Percentiles rank a stretch among this genome's conserved stretches.
Conservation (phyloP, 495 filamentous ascomycete genomes). For the Neurospora tetrasperma region DNA sequence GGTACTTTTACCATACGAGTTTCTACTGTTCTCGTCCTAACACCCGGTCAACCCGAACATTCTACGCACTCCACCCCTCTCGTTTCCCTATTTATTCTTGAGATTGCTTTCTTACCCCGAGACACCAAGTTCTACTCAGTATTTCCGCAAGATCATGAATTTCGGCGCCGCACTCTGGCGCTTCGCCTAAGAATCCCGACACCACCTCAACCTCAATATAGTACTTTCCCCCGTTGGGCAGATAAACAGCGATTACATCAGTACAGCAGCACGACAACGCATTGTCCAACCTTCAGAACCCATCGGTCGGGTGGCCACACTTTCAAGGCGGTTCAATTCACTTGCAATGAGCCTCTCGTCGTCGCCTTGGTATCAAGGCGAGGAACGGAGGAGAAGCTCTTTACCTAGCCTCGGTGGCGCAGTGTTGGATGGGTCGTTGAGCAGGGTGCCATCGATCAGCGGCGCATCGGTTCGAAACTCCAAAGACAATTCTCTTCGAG, state of each 20-base stretch:
- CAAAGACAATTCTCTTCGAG: background rate
- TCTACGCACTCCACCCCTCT: background rate
- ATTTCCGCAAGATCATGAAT: background rate
- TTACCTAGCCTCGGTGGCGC: background rate
- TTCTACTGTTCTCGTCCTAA: background rate
- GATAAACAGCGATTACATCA: background rate
- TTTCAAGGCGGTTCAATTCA: background rate
- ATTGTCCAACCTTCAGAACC: background rate
- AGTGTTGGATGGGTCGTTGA: constrained; percentile 6
- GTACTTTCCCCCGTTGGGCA: background rate
- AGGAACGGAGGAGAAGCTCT: background rate
- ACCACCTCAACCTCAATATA: background rate
- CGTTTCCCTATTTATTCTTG: background rate
- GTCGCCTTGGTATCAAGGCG: background rate
- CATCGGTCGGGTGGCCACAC: background rate
- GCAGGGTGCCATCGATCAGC: background rate
- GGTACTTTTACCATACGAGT: background rate
- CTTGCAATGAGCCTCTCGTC: background rate
- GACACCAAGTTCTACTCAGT: background rate
- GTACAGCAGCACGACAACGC: background rate
- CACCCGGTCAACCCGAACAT: background rate
- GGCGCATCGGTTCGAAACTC: background rate
- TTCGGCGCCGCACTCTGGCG: background rate
- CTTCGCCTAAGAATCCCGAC: background rate
- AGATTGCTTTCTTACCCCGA: background rate